Evolutionary conservation across 768 basidiomycete genomes (phyloP).

Genomic region (Dioszegia hungarica): DNA sequence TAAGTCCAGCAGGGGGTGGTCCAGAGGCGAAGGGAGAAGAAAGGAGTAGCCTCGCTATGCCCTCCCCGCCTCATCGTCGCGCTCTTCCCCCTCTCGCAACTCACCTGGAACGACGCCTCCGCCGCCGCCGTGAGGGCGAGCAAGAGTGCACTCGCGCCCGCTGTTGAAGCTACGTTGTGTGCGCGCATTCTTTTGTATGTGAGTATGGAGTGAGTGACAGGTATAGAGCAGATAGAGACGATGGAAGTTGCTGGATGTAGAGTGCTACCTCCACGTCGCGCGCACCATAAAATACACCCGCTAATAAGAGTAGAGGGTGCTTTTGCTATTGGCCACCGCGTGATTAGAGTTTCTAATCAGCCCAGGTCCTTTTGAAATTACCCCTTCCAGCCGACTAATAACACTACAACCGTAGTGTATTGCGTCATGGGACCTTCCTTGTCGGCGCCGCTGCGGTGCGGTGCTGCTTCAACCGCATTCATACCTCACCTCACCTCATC

Average conservation of each 20-base stretch:
- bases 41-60: no score
- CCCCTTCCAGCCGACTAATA: no score
- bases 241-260: neutral
- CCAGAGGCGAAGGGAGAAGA: no score
- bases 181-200: slow-evolving; percentile 22
- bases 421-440: neutral
- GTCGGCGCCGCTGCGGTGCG: neutral
- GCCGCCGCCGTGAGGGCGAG: slow-evolving; percentile 28
- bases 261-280: slow-evolving; percentile 3
- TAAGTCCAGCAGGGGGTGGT: no score
- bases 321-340: no score
- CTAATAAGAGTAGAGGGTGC: no score
- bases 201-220: no score
- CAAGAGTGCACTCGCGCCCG: slow-evolving; percentile 34
- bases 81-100: neutral
- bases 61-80: neutral
- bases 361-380: no score
- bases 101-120: slow-evolving; percentile 36
- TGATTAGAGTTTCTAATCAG: no score
- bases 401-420: no score
- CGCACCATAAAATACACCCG: no score
- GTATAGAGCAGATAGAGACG: neutral
- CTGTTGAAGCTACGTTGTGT: slow-evolving; percentile 31
- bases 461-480: neutral
- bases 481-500: neutral